Conservation (phyloP, 441 rosid species). For the Syzygium syzygioides region DNA sequence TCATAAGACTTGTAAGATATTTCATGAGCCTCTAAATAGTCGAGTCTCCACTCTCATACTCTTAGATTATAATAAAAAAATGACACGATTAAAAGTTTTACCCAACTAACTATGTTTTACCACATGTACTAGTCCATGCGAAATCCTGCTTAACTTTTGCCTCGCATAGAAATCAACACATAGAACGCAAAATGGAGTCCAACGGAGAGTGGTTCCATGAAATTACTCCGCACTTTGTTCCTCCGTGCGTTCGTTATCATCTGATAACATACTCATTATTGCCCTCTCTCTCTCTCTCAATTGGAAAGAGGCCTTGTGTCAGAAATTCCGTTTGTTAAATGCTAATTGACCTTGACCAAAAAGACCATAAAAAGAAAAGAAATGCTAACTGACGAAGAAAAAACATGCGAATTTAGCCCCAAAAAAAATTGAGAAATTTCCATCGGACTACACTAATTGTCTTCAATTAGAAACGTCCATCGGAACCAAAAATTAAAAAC, state of each 20-base stretch:
- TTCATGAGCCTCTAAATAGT: rapidly evolving
- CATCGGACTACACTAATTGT: background rate
- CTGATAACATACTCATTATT: background rate
- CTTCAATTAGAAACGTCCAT: background rate
- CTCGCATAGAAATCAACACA: background rate
- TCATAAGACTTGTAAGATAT: rapidly evolving
- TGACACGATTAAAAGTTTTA: background rate
- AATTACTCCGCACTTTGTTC: background rate
- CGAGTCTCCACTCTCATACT: rapidly evolving
- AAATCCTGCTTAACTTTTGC: background rate
- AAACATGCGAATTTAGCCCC: background rate
- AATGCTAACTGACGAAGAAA: background rate
- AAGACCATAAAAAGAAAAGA: background rate
- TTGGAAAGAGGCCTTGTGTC: background rate
- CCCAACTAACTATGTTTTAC: background rate
- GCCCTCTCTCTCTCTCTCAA: background rate
- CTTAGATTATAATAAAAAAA: background rate
- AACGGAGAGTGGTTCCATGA: background rate
- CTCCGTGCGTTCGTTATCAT: background rate
- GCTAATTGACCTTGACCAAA: background rate
- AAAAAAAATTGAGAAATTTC: background rate
- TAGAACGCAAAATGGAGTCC: background rate
- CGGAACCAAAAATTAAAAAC: background rate
- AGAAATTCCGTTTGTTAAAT: background rate
- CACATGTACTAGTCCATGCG: background rate